Base-by-base conservation (phyloP, 106 monocot species). In the Acanthochlamys bracteata region DNA sequence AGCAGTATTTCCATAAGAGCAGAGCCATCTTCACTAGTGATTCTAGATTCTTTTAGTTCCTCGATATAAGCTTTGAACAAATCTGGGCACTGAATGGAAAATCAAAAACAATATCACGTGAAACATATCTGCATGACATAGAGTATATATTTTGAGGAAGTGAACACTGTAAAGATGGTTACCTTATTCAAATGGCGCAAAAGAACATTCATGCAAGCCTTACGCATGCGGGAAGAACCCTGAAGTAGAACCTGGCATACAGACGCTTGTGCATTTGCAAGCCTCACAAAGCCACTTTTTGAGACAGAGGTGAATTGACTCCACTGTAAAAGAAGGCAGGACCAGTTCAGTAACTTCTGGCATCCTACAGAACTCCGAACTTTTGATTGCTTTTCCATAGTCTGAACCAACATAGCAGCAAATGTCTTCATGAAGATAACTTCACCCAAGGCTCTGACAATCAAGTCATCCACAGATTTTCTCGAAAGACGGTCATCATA, bases 401-500 rank as follows among this genome's bases (percentile, higher is more conserved):
- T 66, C 66, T 83, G 91, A 65, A 98, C 79, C 73, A 98, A 85
- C 40, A 74, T 40, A 4, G 80, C 67, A 39, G 96, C 96, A 74
- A 92, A 98, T 27, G 49, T 65, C 66, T 83, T 98, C 85, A 98
- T 88, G 76, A 84, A 91, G 27, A 77, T 64, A 59, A 78, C 41
- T 68, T 85, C 77, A 57, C 53, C 53, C 7, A 96, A 65, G 71
- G 70, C 69, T 65, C 74, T 73, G 61, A 80, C 54, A 69, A 96
- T 79, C 68, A 96, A 66, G 66, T 91, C 88, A 71, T 96, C 90
- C 2, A 91, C 91, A 53, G 80, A 76, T 59, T 83, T 90, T 67
- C 82, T 84, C 20, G 96, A 96, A 70, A 71, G 46, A n/a, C 87
- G 84, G 57, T 96, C 91, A 69, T 91, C 91, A 59, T 88, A 88